Conservation (phyloP, 306 rosid genomes). For the Arachis stenosperma region DNA sequence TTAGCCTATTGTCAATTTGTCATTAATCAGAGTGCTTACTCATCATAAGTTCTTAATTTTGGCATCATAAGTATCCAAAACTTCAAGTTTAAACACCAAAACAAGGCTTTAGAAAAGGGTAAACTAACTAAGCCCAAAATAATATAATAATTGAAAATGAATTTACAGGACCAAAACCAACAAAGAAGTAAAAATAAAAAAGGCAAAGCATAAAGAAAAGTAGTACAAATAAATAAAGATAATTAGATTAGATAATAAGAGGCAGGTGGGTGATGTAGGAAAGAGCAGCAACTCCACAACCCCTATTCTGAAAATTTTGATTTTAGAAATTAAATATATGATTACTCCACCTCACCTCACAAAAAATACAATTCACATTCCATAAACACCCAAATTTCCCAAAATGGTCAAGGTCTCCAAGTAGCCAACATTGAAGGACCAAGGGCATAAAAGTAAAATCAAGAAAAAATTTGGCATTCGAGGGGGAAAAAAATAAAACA, state of each 20-base stretch:
- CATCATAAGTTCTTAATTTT: background rate
- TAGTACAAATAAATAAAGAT: background rate
- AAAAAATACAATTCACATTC: slow-evolving; percentile 15
- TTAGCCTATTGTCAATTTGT: background rate
- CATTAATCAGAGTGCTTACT: background rate
- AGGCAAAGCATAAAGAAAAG: background rate
- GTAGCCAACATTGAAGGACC: background rate
- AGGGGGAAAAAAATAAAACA: too few species aligned
- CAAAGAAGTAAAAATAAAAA: background rate
- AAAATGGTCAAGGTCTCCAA: background rate
- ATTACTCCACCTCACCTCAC: slow-evolving; percentile 47
- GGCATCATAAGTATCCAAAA: background rate
- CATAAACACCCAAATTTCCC: slow-evolving; percentile 3
- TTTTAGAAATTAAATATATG: background rate
- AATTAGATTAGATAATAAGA: background rate
- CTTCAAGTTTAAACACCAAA: background rate
- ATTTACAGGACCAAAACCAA: background rate
- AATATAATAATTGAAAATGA: background rate
- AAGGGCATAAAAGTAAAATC: slow-evolving; percentile 28
- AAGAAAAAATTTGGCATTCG: background rate
- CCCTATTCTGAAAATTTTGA: background rate
- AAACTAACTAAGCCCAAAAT: background rate
- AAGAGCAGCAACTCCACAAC: slow-evolving; percentile 38
- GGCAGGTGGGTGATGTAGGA: slow-evolving; percentile 44
- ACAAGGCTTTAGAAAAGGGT: background rate